These are phyloP conservation scores for Berkeleyomyces rouxiae DNA, from an alignment of 2,329 filamentous ascomycete genomes.

Conservation along the genomic window DNA sequence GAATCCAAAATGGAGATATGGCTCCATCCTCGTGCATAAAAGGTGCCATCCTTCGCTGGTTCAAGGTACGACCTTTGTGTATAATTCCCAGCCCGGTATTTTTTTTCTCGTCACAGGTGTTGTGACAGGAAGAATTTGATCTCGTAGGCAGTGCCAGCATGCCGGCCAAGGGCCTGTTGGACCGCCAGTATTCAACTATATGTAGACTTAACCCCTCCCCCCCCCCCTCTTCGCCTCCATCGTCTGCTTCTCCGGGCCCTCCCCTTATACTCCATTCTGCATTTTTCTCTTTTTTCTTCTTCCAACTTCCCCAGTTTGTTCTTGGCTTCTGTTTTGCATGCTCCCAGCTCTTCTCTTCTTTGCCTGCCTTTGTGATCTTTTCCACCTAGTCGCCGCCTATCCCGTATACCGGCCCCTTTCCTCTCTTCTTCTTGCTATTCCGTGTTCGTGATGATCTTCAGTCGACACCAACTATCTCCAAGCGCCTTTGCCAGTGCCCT, in stretches of 20 bases:
- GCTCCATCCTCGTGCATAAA: slow-evolving; percentile 9
- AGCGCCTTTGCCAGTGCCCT: slow-evolving; percentile 5
- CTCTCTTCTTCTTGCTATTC: not conserved
- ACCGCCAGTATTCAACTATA: not conserved
- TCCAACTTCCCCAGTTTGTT: no score
- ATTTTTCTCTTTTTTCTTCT: not conserved
- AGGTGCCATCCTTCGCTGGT: slow-evolving; percentile 4
- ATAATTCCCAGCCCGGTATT: slow-evolving; percentile 1
- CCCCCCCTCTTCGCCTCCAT: not conserved
- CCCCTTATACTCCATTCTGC: not conserved
- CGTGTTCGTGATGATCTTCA: slow-evolving; percentile 11
- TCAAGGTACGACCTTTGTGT: not conserved
- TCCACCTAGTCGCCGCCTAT: not conserved
- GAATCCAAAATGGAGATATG: not conserved
- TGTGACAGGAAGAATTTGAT: not conserved
- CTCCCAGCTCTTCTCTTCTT: no score
- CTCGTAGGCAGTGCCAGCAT: not conserved
- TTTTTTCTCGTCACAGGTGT: slow-evolving; percentile 1
- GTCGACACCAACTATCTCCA: slow-evolving; percentile 7
- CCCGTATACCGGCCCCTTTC: not conserved
- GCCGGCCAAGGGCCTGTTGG: not conserved
- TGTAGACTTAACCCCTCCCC: not conserved
- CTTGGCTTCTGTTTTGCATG: no score
- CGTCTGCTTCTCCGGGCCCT: not conserved
- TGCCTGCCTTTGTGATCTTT: not conserved